phyloP scores from a whole-genome alignment of 2,329 filamentous ascomycete species.

The Ascomycota sp. region DNA sequence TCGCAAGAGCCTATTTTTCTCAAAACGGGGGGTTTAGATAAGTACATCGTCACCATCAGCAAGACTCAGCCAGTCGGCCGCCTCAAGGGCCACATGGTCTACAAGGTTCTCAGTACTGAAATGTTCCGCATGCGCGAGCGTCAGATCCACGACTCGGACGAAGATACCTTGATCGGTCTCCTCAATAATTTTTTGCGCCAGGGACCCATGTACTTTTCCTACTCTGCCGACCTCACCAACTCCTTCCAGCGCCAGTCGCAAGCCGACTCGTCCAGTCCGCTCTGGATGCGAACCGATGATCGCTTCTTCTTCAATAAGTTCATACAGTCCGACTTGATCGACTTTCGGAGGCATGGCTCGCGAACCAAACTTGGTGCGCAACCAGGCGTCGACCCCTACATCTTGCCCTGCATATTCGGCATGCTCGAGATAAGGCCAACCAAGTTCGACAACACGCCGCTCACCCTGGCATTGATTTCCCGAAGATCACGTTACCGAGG shows the following conservation, averaged over 20 bases:
- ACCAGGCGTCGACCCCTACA: constrained; percentile 68
- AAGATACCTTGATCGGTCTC: constrained; percentile 73
- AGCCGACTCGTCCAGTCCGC: constrained; percentile 45
- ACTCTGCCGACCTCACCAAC: constrained; percentile 91
- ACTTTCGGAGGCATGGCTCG: constrained; percentile 51
- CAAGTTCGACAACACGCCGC: constrained; percentile 59
- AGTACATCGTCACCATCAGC: constrained; percentile 91
- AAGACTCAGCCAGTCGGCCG: constrained; percentile 82
- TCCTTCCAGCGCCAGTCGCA: constrained; percentile 86
- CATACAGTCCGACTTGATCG: constrained; percentile 74
- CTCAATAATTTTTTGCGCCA: constrained; percentile 65
- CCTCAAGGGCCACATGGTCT: constrained; percentile 88
- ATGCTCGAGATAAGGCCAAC: constrained; percentile 86
- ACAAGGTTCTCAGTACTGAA: constrained; percentile 79
- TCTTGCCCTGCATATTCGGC: constrained; percentile 87
- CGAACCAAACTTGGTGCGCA: constrained; percentile 49
- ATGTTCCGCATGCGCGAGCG: constrained; percentile 87
- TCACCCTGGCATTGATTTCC: constrained; percentile 78
- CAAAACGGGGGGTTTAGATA: constrained; percentile 31
- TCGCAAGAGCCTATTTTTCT: not conserved
- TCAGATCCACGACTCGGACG: constrained; percentile 76
- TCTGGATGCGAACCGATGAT: constrained; percentile 88
- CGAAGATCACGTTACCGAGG: constrained; percentile 72
- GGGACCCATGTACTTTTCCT: constrained; percentile 93
- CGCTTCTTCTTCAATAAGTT: constrained; percentile 99